Evolutionary conservation across 768 basidiomycete genomes (phyloP), one percentile per base, ranked within the genome.

Genomic region (Russula dissimulans): DNA sequence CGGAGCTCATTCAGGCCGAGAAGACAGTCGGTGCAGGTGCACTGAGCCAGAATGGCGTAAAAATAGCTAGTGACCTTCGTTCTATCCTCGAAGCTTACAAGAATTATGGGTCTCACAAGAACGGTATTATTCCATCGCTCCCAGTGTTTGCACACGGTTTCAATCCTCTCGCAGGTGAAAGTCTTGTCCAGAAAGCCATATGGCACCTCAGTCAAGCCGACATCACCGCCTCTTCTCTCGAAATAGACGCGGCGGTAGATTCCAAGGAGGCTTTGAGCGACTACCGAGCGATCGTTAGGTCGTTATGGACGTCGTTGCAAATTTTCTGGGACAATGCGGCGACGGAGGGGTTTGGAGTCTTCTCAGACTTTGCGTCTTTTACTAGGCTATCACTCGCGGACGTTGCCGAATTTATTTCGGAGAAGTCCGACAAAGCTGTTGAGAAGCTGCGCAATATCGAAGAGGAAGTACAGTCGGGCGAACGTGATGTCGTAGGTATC

Each of bases 321-420:
- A 76, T 80, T 62, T 61, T 85, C 45, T 85, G 81, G 78, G 67
- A 76, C 1, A 82, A 79, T 32, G 47, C 84, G 29, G 71, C 79
- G 0, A 74, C 78, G 4, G 85, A 86, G 67, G 79, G 81, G 14
- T 71, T 73, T 45, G 76, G 77, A 38, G 72, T 86, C 29, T 73
- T 85, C 64, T 71, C 76, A 55, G 87, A 89, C 69, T 79, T 87
- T 65, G 75, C 83, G 5, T 87, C 85, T 32, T 82, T 88, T 63
- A 65, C 77, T 1, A 81, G 87, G 0, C 77, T 86, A 34, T 78
- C 84, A 3, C 71, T 88, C 46, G 85, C 86, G 0, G 85, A 89
- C 57, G 78, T 81, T 0, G 85, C 86, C 0, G 85, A 85, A 54
- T 70, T 78, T 17, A 60, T 88, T 18, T 81, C 86, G 63, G 66